Percentiles rank a stretch among this genome's conserved stretches.
Conservation (phyloP, 192 early-diverging fungal species). For the Coemansia sp. region DNA sequence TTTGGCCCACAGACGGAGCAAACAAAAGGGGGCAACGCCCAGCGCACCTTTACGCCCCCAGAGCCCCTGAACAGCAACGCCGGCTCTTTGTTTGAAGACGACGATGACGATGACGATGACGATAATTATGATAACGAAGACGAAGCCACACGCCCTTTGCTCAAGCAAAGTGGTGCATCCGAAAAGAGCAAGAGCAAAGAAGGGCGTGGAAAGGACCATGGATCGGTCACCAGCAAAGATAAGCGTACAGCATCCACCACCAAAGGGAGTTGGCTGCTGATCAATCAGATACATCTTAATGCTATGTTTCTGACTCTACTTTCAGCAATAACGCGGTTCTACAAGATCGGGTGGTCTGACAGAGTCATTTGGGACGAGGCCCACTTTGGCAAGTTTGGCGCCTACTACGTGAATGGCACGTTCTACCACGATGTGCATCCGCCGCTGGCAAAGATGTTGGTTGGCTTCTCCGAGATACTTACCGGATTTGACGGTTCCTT, state of each 20-base stretch:
- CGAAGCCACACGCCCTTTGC: background rate
- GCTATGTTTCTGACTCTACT: conserved; percentile 25
- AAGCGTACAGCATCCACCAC: background rate
- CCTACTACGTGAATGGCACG: conserved; percentile 85
- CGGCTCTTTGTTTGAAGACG: conserved; percentile 19
- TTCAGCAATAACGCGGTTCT: conserved; percentile 35
- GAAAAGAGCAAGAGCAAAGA: background rate
- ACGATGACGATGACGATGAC: conserved; percentile 9
- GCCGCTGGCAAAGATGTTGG: conserved; percentile 95
- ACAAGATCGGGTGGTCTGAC: conserved; percentile 26
- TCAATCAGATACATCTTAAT: background rate
- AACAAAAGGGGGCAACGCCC: background rate
- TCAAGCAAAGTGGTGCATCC: background rate
- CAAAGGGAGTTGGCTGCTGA: conserved; percentile 11
- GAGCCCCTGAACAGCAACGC: background rate
- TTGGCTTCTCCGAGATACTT: conserved; percentile 79
- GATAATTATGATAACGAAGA: background rate
- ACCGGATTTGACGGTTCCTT: conserved; percentile 87
- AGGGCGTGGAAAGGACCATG: background rate
- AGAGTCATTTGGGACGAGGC: conserved; percentile 78
- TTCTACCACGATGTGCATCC: conserved; percentile 99
- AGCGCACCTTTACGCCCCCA: background rate
- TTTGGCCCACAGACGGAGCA: conserved; percentile 2
- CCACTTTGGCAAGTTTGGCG: conserved; percentile 78
- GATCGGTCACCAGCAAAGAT: background rate